These are phyloP conservation scores for Tricholoma terreum DNA, from an alignment of 768 basidiomycete genomes.

Conservation along the genomic window DNA sequence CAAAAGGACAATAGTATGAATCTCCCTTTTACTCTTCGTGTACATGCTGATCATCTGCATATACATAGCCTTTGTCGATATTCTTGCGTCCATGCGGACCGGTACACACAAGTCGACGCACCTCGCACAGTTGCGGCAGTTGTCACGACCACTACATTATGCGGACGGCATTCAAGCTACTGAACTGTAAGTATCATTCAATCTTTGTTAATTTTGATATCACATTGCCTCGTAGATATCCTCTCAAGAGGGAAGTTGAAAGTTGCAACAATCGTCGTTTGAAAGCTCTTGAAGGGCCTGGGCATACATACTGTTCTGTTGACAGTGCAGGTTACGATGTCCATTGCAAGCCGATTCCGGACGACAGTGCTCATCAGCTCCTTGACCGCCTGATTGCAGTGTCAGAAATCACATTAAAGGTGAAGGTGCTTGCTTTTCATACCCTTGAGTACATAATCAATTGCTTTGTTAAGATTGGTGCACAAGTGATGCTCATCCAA, in stretches of 20 bases:
- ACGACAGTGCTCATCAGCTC: slow-evolving; percentile 25
- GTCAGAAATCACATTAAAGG: slow-evolving; percentile 46
- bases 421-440: slow-evolving; percentile 9
- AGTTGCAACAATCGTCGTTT: slow-evolving; percentile 65
- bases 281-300: slow-evolving; percentile 38
- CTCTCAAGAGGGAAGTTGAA: slow-evolving; percentile 76
- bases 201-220: neutral
- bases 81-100: slow-evolving; percentile 86
- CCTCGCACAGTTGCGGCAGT: slow-evolving; percentile 47
- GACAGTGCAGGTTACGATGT: slow-evolving; percentile 46
- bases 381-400: slow-evolving; percentile 51
- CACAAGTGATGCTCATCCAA: slow-evolving; percentile 80
- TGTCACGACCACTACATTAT: slow-evolving; percentile 59
- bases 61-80: slow-evolving; percentile 67
- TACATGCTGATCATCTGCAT: neutral
- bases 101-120: slow-evolving; percentile 57
- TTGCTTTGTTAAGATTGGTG: slow-evolving; percentile 47
- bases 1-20: slow-evolving; percentile 57
- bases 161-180: slow-evolving; percentile 75
- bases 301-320: slow-evolving; percentile 34
- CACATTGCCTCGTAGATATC: slow-evolving; percentile 49
- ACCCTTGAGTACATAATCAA: neutral
- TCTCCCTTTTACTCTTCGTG: neutral
- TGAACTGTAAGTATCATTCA: slow-evolving; percentile 56
- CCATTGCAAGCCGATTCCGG: slow-evolving; percentile 28